Base-by-base conservation (phyloP, 1,139 yeast species). In the Taphrina communis region DNA sequence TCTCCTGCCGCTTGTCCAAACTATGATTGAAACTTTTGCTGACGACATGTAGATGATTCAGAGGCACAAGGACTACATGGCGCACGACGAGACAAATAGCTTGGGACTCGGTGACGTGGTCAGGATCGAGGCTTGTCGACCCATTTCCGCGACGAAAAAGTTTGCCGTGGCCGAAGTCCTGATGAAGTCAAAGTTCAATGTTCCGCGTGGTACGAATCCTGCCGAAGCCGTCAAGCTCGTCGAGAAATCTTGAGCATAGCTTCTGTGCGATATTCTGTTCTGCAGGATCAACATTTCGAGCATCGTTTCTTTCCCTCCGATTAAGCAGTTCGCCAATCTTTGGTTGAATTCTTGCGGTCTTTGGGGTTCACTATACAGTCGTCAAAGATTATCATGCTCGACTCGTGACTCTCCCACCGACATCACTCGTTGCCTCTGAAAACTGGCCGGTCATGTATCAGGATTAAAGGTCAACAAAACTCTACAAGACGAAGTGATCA, bases 91-190 rank as follows among this genome's bases (percentile, higher is more conserved):
- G 56, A 58, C 68, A 68, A 62, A 66, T 19, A 21, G 51, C 39
- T 44, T 56, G 31, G 48, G 93, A 76, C 97, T 92, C 78, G 99
- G 99, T 65, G 99, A 94, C 80, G 82, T 94, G 72, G 99, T 94
- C 12, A 86, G 98, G 79, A 91, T 94, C 71, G 97, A 93, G 79
- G 86, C 93, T 69, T 72, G 75, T 35, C 88, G 97, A 71, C 96
- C 96, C 59, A 80, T 92, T 38, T 88, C 96, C 11, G 85, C 94
- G 44, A 83, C 88, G 72, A 94, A 94, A 79, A 85, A 85, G 70
- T 94, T 94, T 81, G 67, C 67, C 38, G 67, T 94, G 97, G 97
- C 97, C 1, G 97, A 94, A 77, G 90, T 94, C 76, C 86, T 91
- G 80, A 84, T 77, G 88, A 90, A 68, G 38, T 57, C 72, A 36